Conservation (phyloP, 2,329 filamentous ascomycete species). For the Podosphaera xanthii region DNA sequence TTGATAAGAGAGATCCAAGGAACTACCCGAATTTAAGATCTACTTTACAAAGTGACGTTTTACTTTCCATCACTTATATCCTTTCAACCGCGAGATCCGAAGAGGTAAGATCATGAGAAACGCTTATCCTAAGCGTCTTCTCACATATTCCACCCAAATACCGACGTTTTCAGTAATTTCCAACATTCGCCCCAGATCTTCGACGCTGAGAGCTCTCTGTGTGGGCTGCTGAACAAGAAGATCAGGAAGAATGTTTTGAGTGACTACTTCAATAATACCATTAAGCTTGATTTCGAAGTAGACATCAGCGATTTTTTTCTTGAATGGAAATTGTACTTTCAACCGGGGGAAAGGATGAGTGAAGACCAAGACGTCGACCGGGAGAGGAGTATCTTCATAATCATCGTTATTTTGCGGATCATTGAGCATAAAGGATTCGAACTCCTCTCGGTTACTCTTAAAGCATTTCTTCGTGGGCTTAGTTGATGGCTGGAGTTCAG, state of each 20-base stretch:
- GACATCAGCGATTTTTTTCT: constrained; percentile 13
- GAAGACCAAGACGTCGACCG: constrained; percentile 13
- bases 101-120: background rate
- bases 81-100: no score
- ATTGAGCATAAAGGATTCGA: constrained; percentile 13
- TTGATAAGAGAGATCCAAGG: no score
- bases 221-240: constrained; percentile 5
- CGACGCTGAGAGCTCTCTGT: constrained; percentile 8
- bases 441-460: constrained; percentile 12
- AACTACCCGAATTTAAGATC: no score
- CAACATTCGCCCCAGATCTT: constrained; percentile 21
- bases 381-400: constrained; percentile 3
- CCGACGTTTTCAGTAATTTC: constrained; percentile 25
- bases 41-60: background rate
- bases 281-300: constrained; percentile 14
- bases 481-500: constrained; percentile 1
- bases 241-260: constrained; percentile 12
- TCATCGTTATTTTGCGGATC: background rate
- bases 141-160: constrained; percentile 28
- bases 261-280: constrained; percentile 12
- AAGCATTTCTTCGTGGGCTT: constrained; percentile 1
- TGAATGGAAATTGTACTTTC: constrained; percentile 12
- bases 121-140: constrained; percentile 9
- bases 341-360: constrained; percentile 13
- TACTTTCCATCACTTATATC: background rate